Percentiles rank a stretch among this genome's conserved stretches.
These are phyloP conservation scores for Fraxinus velutina DNA, from an alignment of 305 asterid genomes.

Conservation along the genomic window DNA sequence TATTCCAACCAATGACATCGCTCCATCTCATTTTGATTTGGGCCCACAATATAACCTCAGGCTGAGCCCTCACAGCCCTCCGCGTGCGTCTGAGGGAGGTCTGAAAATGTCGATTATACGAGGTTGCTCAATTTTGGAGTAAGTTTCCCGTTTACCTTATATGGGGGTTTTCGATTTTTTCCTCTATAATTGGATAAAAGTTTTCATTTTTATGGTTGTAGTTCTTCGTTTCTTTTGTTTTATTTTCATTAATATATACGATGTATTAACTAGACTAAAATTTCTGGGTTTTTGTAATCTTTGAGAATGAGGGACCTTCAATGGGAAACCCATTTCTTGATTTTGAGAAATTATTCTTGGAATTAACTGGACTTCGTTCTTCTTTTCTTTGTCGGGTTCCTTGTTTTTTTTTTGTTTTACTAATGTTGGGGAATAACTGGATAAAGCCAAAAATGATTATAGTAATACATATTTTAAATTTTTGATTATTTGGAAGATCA, in stretches of 20 bases:
- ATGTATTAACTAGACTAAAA: background rate
- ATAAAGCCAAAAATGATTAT: background rate
- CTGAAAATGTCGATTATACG: background rate
- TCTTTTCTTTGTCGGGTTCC: background rate
- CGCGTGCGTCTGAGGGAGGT: background rate
- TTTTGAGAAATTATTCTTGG: background rate
- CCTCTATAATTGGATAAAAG: background rate
- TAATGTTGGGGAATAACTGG: background rate
- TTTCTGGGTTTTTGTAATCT: background rate
- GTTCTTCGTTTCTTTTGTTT: background rate
- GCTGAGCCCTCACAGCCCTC: background rate
- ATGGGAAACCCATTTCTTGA: background rate
- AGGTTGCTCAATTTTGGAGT: slow-evolving; percentile 1
- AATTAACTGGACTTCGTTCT: background rate
- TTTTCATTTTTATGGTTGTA: background rate
- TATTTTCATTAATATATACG: background rate
- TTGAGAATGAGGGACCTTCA: background rate
- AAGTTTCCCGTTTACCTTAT: background rate
- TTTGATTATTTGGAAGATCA: background rate
- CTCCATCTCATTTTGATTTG: background rate
- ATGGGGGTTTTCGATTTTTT: background rate
- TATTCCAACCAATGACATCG: background rate
- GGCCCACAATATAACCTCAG: background rate
- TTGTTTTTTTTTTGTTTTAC: background rate
- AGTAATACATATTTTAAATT: background rate